phyloP scores from a whole-genome alignment of 148 eudicot genomes.

The Euryodendron excelsum region DNA sequence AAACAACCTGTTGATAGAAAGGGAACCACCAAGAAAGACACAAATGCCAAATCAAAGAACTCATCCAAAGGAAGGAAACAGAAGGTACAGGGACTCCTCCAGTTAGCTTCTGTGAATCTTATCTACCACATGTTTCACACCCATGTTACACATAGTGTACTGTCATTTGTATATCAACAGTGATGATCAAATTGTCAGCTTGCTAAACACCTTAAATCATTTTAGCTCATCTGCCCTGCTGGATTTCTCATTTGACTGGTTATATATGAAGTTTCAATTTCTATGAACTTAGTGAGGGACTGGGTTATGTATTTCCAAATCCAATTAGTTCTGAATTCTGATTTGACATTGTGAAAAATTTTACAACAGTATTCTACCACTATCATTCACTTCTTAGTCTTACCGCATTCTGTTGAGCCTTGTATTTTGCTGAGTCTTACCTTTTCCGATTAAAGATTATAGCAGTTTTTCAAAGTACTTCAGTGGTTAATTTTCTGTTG shows the following conservation, averaged over 20 bases:
- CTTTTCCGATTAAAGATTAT: background rate
- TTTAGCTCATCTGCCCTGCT: background rate
- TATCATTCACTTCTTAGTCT: background rate
- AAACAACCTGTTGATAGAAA: slow-evolving; percentile 42
- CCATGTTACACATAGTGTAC: background rate
- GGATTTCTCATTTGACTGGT: background rate
- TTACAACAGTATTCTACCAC: no score
- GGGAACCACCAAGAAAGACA: slow-evolving; percentile 47
- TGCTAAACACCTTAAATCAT: background rate
- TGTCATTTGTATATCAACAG: background rate
- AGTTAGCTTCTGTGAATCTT: background rate
- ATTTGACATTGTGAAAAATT: background rate
- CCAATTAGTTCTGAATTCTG: background rate
- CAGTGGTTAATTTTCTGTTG: background rate
- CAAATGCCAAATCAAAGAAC: slow-evolving; percentile 48
- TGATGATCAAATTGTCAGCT: background rate
- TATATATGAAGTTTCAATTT: background rate
- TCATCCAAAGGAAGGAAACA: slow-evolving; percentile 71
- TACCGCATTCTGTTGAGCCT: background rate
- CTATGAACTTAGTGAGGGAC: background rate
- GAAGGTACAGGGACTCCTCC: slow-evolving; percentile 49
- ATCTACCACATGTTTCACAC: background rate
- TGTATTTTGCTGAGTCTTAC: background rate
- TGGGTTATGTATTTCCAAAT: background rate
- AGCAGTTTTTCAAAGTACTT: background rate